A percentile compares a stretch with the other conserved stretches of the same genome.
Evolutionary conservation across 78 protist genomes (phyloP).

Genomic region (Chrysochromulina parva): DNA sequence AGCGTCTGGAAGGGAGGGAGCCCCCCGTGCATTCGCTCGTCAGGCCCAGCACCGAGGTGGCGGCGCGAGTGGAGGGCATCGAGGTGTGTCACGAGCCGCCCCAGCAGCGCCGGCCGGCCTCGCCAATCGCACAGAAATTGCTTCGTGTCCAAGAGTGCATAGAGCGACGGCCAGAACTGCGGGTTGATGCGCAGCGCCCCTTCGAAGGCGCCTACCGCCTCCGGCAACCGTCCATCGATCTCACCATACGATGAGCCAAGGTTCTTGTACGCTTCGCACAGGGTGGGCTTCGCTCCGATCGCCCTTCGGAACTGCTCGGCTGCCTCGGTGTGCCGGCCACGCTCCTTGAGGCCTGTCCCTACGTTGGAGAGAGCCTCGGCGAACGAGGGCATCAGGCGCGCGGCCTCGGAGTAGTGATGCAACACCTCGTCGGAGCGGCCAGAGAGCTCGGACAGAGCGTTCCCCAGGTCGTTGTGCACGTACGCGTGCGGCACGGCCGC

Average conservation of each 20-base stretch:
- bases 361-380: neutral
- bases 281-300: neutral
- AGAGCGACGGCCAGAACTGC: neutral
- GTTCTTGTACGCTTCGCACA: constrained; percentile 8
- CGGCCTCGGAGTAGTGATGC: neutral
- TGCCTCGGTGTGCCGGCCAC: neutral
- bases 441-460: neutral
- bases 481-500: neutral
- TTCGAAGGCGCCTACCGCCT: neutral
- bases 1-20: neutral
- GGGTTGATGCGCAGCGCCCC: neutral
- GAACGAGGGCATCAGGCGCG: neutral
- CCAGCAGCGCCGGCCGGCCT: neutral
- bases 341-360: neutral
- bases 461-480: neutral
- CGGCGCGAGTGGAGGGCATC: neutral
- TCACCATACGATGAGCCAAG: neutral
- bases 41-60: neutral
- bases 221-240: neutral
- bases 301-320: neutral
- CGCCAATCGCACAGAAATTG: neutral
- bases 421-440: neutral
- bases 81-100: neutral
- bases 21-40: neutral
- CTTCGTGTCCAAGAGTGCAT: neutral